Conservation (phyloP, 2,329 filamentous ascomycete genomes). For the Phialophora tarda region DNA sequence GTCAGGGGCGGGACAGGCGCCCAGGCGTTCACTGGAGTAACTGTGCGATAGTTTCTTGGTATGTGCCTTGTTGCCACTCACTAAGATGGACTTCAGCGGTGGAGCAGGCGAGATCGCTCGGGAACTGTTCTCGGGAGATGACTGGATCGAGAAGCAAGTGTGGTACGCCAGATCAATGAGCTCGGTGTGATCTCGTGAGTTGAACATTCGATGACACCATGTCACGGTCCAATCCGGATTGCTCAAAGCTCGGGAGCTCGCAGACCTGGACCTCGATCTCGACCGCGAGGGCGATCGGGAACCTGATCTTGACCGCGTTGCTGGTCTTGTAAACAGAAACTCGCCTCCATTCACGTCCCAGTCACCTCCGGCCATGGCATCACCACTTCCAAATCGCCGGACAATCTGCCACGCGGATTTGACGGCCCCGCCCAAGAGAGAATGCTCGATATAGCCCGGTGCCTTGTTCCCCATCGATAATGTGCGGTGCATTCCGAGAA, state of each 20-base stretch:
- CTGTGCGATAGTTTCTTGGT: constrained; percentile 14
- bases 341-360: constrained; percentile 75
- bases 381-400: constrained; percentile 61
- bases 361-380: constrained; percentile 69
- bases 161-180: constrained; percentile 64
- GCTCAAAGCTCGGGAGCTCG: constrained; percentile 29
- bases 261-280: constrained; percentile 14
- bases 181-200: constrained; percentile 77
- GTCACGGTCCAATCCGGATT: constrained; percentile 63
- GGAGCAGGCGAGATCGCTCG: constrained; percentile 12
- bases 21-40: constrained; percentile 25
- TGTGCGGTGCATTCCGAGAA: constrained; percentile 72
- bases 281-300: constrained; percentile 11
- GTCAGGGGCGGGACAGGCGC: constrained; percentile 31
- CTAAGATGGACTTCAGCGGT: constrained; percentile 24
- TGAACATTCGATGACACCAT: constrained; percentile 84
- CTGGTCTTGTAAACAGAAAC: constrained; percentile 66
- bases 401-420: constrained; percentile 64
- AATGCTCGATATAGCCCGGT: constrained; percentile 70
- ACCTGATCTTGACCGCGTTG: constrained; percentile 34
- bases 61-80: constrained; percentile 22
- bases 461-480: constrained; percentile 61
- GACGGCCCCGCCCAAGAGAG: constrained; percentile 53
- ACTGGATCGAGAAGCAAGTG: constrained; percentile 19
- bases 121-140: constrained; percentile 12